Evolutionary conservation across 2,329 filamentous ascomycete species (phyloP).

Genomic region (Cordyceps cateniannulata): DNA sequence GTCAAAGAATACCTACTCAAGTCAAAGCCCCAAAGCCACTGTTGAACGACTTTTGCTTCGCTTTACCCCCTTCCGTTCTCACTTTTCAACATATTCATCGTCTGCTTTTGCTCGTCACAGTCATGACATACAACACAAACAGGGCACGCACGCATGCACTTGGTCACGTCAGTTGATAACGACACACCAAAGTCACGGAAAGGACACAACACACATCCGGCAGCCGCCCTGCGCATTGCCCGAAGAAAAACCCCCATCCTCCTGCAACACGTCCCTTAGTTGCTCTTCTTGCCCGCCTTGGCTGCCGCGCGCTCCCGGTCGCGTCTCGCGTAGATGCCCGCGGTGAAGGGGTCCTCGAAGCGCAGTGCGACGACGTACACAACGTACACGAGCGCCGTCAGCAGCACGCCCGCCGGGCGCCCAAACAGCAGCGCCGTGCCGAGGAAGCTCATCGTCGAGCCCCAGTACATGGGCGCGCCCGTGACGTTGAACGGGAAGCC

Average conservation of each 20-base stretch:
- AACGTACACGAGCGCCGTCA: slow-evolving; percentile 68
- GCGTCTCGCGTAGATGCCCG: slow-evolving; percentile 84
- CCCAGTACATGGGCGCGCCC: slow-evolving; percentile 92
- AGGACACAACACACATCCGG: background rate
- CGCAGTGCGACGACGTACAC: slow-evolving; percentile 75
- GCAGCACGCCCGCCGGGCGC: slow-evolving; percentile 75
- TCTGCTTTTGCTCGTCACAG: background rate
- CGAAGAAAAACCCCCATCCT: background rate
- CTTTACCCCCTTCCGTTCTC: background rate
- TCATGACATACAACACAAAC: background rate
- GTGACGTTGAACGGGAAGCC: slow-evolving; percentile 94
- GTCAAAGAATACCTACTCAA: background rate
- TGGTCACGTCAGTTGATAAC: slow-evolving; percentile 12
- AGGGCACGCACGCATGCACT: slow-evolving; percentile 1
- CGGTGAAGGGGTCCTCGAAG: slow-evolving; percentile 93
- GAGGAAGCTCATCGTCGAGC: slow-evolving; percentile 85
- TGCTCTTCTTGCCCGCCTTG: slow-evolving; percentile 45
- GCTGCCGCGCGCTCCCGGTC: slow-evolving; percentile 50
- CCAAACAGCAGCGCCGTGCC: slow-evolving; percentile 79
- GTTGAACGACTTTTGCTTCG: slow-evolving; percentile 6
- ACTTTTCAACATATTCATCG: background rate
- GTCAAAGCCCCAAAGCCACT: background rate
- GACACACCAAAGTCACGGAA: slow-evolving; percentile 7
- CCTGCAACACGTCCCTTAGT: slow-evolving; percentile 34
- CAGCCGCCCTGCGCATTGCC: background rate